A percentile compares a stretch with the other conserved stretches of the same genome.
Conservation (phyloP, 768 basidiomycete species). For the Strobilomyces confusus region DNA sequence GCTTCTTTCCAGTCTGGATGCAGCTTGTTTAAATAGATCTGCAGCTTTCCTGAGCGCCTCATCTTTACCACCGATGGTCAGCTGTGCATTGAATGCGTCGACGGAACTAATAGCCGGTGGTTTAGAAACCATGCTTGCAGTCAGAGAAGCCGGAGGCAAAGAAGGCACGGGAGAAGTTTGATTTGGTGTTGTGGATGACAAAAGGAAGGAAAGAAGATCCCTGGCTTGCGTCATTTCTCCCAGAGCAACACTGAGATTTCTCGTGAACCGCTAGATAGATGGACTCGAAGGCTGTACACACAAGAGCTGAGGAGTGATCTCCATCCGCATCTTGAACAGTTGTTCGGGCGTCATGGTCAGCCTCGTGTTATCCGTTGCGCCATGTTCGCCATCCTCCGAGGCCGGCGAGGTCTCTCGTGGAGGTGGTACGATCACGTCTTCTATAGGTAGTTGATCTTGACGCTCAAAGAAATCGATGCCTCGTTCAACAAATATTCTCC, state of each 20-base stretch:
- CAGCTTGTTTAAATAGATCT: conserved; percentile 63
- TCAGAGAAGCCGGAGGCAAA: conserved; percentile 38
- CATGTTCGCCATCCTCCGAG: conserved; percentile 26
- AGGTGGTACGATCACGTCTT: conserved; percentile 22
- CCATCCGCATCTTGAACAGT: conserved; percentile 66
- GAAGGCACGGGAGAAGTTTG: conserved; percentile 28
- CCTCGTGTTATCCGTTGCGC: conserved; percentile 26
- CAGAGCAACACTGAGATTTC: conserved; percentile 52
- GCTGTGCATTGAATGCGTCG: conserved; percentile 66
- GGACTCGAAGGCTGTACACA: conserved; percentile 37
- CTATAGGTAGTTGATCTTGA: conserved; percentile 27
- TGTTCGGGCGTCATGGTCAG: conserved; percentile 70
- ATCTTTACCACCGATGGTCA: conserved; percentile 77
- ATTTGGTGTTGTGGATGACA: conserved; percentile 40
- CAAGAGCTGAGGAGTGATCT: conserved; percentile 70
- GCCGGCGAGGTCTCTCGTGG: conserved; percentile 24
- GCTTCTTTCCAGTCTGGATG: conserved; percentile 62
- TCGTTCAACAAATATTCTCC: conserved; percentile 69
- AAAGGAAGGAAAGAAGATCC: conserved; percentile 60
- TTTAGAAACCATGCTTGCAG: conserved; percentile 64
- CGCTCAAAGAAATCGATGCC: conserved; percentile 74
- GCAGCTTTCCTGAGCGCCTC: conserved; percentile 73
- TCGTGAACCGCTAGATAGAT: conserved; percentile 12
- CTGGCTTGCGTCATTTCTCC: conserved; percentile 79
- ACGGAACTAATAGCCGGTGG: conserved; percentile 63